Evolutionary conservation across 768 basidiomycete genomes (phyloP).

Genomic region (Tylopilus sp.): DNA sequence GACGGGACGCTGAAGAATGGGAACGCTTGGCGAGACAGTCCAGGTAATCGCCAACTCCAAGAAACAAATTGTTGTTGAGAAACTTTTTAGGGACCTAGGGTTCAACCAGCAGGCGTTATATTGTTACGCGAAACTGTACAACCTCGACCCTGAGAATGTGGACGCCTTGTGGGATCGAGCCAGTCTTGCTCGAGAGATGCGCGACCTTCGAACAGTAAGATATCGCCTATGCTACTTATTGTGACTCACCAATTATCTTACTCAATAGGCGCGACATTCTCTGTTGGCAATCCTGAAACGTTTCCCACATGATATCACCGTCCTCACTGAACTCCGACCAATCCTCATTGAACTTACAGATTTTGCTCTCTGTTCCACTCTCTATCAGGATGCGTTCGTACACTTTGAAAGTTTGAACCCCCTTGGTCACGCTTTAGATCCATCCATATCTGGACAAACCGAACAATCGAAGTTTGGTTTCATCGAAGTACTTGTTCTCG

Average conservation of each 20-base stretch:
- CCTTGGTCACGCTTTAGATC: slow-evolving; percentile 40
- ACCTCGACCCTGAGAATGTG: slow-evolving; percentile 75
- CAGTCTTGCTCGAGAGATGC: slow-evolving; percentile 70
- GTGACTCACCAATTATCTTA: neutral
- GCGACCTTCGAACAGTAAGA: slow-evolving; percentile 63
- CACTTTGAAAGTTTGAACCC: slow-evolving; percentile 48
- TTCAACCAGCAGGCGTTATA: slow-evolving; percentile 86
- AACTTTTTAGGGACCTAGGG: slow-evolving; percentile 52
- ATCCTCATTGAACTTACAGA: slow-evolving; percentile 56
- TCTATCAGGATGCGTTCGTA: slow-evolving; percentile 74
- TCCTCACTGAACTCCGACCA: slow-evolving; percentile 75
- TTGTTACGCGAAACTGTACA: slow-evolving; percentile 82
- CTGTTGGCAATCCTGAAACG: slow-evolving; percentile 25
- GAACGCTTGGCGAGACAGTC: slow-evolving; percentile 73
- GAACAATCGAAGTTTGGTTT: slow-evolving; percentile 21
- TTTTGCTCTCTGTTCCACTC: slow-evolving; percentile 54
- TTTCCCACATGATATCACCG: slow-evolving; percentile 65
- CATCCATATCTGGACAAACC: slow-evolving; percentile 9
- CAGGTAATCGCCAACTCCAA: slow-evolving; percentile 44
- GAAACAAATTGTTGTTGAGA: slow-evolving; percentile 57
- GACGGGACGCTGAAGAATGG: slow-evolving; percentile 86
- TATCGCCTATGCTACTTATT: neutral
- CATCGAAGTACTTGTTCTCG: slow-evolving; percentile 76
- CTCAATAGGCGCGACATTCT: slow-evolving; percentile 26
- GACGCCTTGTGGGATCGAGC: slow-evolving; percentile 91